Evolutionary conservation across 768 basidiomycete genomes (phyloP), one percentile per base, ranked within the genome.

Genomic region (Infundibulicybe gibba): DNA sequence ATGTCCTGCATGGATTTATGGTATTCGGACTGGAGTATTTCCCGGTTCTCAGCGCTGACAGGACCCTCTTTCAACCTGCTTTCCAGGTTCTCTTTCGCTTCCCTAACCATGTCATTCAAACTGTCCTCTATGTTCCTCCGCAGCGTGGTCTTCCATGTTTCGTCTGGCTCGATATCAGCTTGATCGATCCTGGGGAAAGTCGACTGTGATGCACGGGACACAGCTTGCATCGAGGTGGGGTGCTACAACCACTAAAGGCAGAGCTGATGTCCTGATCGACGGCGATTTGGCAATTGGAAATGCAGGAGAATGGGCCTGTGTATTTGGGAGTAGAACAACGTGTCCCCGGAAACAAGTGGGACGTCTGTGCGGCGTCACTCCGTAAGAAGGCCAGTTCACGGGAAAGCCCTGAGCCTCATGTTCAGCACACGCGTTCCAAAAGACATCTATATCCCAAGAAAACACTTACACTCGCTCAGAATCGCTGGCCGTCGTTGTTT

Each of bases 1-100:
- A 83, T 75, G 42, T 57, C 69, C 19, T 57, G 58, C 71, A 82
- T 72, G 4, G 70, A 58, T 0, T 61, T 54, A 14, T 63, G 52
- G 54, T 75, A 72, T 33, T 79, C 72, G 0, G 57, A 44, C 8
- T 53, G 55, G 32, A 78, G 56, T n/a, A 60, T 63, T 12, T 72
- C 62, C 5, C 72, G 62, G 16, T 47, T 55, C 16, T 57, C 54
- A 17, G 43, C 43, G 12, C 57, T 65, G 14, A 68, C 54, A 58
- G 76, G 50, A 47, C 61, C 56, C 62, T 73, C 62, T 57, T 70
- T 69, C 12, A 88, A 66, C 58, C 80, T 74, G 13, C 66, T 61
- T 32, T 79, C 71, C 32, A 79, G 62, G 48, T 77, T 79, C 48
- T 79, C 73, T 63, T 81, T 81, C 15, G 87, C 79, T 49, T 85